Evolutionary conservation across 179 eudicot species (phyloP), one percentile per base, ranked within the genome.

Genomic region (Amaranthus tricolor): DNA sequence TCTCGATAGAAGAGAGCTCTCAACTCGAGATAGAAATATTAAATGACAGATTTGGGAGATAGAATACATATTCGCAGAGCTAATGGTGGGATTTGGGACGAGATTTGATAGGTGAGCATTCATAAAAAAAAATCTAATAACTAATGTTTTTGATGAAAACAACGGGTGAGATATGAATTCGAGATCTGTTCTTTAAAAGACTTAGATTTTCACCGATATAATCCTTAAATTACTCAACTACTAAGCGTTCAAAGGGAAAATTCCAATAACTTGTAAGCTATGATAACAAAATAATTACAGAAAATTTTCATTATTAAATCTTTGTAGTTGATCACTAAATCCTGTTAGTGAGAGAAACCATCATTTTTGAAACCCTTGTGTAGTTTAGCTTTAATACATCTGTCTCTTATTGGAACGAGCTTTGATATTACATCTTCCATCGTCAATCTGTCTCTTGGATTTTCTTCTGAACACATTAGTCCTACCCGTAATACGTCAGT

Each of bases 391-490:
- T 40, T 24, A 50, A 67, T 60, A 65, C 59, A 64, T 44, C 65
- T 64, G 56, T 77, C 79, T 70, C 79, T 53, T 6, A 52, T 62
- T 62, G 44, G 13, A 14, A 53, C 16, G 15, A 70, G 70, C 52
- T 62, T 47, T 64, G 21, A 0, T 64, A 50, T 70, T 17, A 44
- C 74, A 43, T 77, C 69, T 43, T 68, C 44, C 69, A 76, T 76
- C 66, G 63, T 58, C 56, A 59, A 65, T 21, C 74, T 73, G 45
- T 67, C 55, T 51, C 56, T 43, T 58, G 76, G 77, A 10, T 47
- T 48, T 73, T 73, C 68, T 15, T 57, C 59, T 57, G 73, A 73
- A 55, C 81, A 78, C 44, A 49, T 11, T 6, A 66, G 43, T 67
- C 69, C 81, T 51, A 67, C 20, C 17, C 54, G n/a, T 53, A 73